Base-by-base conservation (phyloP, 23 red algal species). In the Gracilariopsis chorda region DNA sequence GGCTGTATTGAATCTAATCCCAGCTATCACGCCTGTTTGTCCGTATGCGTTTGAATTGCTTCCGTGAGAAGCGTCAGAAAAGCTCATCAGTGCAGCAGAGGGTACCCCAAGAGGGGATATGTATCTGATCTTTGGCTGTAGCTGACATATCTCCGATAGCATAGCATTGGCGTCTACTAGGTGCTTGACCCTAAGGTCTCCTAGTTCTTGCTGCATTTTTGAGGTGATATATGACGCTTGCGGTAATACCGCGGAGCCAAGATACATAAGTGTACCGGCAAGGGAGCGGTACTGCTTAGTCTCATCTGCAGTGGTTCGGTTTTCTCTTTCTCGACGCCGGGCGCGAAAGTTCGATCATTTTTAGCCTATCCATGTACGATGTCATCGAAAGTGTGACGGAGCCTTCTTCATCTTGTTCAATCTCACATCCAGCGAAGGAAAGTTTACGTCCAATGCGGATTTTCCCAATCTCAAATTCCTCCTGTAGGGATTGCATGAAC, bases 211-310 rank as follows among this genome's bases (percentile, higher is more conserved):
- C n/a, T n/a, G n/a, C n/a, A n/a, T n/a, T n/a, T n/a, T n/a, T 29
- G 83, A 73, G 4, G 83, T 76, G 2, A 87, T 45, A 24, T 37
- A 58, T 60, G 68, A 73, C 12, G 63, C 68, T 87, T 73, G 35
- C 10, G 64, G 64, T 74, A 87, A 33, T 34, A 87, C 3, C 12
- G 0, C 25, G 1, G 29, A 35, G 4, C 83, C 83, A 0, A 87
- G 42, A 43, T 87, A 62, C 43, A 87, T 75, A 9, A 87, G 47
- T 5, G 43, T 87, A 17, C 83, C 33, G 13, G 39, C 63, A 3
- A 51, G 21, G 23, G 64, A 58, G 12, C 48, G 63, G 49, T 87
- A 87, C 0, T 55, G 25, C 10, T 0, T 5, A 14, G 42, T 44
- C 0, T 71, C 64, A 34, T 46, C 44, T n/a, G 48, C 48, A 8